Base-by-base conservation (phyloP, 805 yeast genomes). In the Millerago galiae region DNA sequence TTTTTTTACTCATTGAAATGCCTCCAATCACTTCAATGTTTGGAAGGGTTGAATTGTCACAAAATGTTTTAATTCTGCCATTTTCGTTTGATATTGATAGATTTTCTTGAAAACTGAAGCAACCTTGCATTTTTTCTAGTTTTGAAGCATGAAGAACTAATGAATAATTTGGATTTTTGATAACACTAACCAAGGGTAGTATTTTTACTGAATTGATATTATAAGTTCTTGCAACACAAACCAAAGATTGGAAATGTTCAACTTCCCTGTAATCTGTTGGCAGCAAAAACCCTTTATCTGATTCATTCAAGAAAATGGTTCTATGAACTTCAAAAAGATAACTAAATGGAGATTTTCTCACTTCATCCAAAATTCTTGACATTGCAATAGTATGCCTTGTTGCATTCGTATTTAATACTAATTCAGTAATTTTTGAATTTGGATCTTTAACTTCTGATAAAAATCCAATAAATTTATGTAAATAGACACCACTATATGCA, bases 261-360 rank as follows among this genome's bases (percentile, higher is more conserved):
- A n/a, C 18, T 12, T 12, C 36, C 9, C 16, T 37, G 24, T 25
- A 31, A 21, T 38, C 31, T 7, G 24, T 37, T 12, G 34, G 40
- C 4, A 40, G 29, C 7, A 43, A 17, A 8, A 43, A 11, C 3
- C 40, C 46, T 10, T 39, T 15, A 43, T 43, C 46, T 13, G 46
- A 35, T 2, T 15, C 42, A 29, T 43, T 31, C n/a, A 38, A 16
- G 33, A 33, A 43, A 5, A 43, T 40, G 5, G 43, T 40, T 29
- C 43, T 27, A 3, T 30, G 34, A 4, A 40, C 39, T 7, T 37
- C 36, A 35, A 17, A 36, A 11, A 39, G 12, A 18, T 40, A 43
- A 15, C 37, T 34, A 18, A 28, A 21, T 36, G 24, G 21, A 2
- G 25, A 4, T 8, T 36, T 8, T 27, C 39, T 30, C 6, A 34